Base-by-base conservation (phyloP, 352 stramenopile species). In the Phytophthora pisi region DNA sequence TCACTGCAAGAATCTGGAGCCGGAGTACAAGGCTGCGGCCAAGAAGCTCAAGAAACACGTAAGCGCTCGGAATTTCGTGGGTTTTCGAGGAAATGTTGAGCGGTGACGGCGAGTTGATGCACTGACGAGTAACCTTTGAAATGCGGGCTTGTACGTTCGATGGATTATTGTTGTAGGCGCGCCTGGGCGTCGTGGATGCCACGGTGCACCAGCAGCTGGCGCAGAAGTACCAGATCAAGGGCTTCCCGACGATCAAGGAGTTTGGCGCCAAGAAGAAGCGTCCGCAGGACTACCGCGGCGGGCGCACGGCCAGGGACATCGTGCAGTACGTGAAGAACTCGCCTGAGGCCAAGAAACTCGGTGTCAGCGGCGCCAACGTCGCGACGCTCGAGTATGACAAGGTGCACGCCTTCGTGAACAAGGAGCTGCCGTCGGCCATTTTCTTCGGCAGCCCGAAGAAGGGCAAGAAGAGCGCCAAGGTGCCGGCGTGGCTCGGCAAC, bases 1-100 rank as follows among this genome's bases (percentile, higher is more conserved):
- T 0, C 93, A 98, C 72, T 98, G 93, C 75, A 90, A 98, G 74
- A 72, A 87, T 31, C 72, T 98, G 15, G 88, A 94, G 57, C 93
- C 93, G 0, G 86, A 97, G 70, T 98, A 86, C 79, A 93, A 96
- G 65, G 72, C 74, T 10, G 90, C 91, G 0, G 93, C 92, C 8
- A 92, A 91, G 71, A 89, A 93, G 58, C 79, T 98, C 23, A 93
- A 92, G 66, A 82, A 85, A 51, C 74, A 91, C 55, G 86, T 92
- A 68, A 20, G 68, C 4, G 5, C 20, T 31, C 26, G 30, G 6
- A 2, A 15, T 40, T 16, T 59, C 34, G 23, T 11, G 3, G 8
- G 5, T n/a, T 57, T 73, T 15, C 15, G 31, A 40, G 47, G 53
- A 15, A 50, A 31, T 61, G n/a, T 8, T 13, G n/a, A 20, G 24